Conservation (phyloP, 345 rosid species). For the Clausena lansium region DNA sequence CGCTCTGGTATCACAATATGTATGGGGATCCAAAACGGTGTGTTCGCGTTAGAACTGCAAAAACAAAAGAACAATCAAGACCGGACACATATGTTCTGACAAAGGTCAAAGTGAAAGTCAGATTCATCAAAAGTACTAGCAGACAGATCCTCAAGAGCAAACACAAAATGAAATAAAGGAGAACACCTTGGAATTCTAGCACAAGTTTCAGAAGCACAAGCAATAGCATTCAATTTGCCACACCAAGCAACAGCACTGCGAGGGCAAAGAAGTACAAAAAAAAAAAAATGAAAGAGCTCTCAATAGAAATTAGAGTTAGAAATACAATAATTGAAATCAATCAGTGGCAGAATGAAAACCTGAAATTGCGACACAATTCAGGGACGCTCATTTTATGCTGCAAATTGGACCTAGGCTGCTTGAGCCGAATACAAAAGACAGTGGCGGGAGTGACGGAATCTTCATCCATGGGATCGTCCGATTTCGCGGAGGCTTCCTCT, state of each 20-base stretch:
- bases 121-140: background rate
- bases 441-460: constrained; percentile 78
- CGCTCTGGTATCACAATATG: constrained; percentile 95
- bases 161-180: background rate
- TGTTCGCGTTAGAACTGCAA: constrained; percentile 78
- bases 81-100: background rate
- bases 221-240: constrained; percentile 97
- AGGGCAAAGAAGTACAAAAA: background rate
- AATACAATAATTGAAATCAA: background rate
- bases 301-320: too few species aligned
- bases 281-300: background rate
- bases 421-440: constrained; percentile 82
- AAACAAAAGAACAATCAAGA: constrained; percentile 7
- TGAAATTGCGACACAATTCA: constrained; percentile 85
- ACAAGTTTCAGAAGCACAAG: constrained; percentile 98
- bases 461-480: constrained; percentile 69
- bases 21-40: constrained; percentile 98
- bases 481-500: constrained; percentile 32
- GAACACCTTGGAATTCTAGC: constrained; percentile 92
- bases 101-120: background rate
- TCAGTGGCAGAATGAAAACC: constrained; percentile 30
- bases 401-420: constrained; percentile 82
- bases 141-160: background rate
- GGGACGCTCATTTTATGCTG: constrained; percentile 90
- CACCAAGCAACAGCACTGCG: constrained; percentile 98